Evolutionary conservation across 805 yeast genomes (phyloP), one percentile per base, ranked within the genome.

Genomic region (Yarrowia osloensis): DNA sequence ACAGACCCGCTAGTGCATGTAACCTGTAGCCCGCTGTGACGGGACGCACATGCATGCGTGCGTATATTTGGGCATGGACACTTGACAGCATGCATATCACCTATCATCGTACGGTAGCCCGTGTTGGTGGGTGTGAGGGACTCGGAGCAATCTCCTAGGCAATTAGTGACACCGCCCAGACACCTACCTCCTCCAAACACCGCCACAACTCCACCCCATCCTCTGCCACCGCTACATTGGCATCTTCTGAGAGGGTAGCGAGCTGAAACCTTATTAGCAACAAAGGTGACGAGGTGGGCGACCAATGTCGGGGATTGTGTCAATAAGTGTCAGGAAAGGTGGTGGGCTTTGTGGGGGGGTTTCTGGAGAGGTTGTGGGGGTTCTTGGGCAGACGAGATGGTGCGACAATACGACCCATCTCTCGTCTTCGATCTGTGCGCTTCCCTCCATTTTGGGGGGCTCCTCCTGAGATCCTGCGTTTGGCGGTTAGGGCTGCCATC

Each of bases 281-380:
- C 44, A 54, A 54, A 35, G 61, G 44, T 54, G 31, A 31, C 35
- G 24, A 24, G 61, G 61, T 54, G 61, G 61, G 61, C 61, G 33
- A 54, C 31, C 19, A 33, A 5, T 28, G 24, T 28, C n/a, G 55
- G 37, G 29, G 54, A n/a, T 46, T 46, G 21, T 17, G 31, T 26
- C 46, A 40, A 24, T 33, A 11, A 6, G 31, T 28, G 31, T 11
- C 35, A 31, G 35, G 35, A 7, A 13, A 3, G 35, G 6, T 31
- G 9, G 35, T 31, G 19, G 39, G n/a, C 35, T 15, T 4, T 35
- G n/a, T 35, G 8, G 3, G 39, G 39, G 8, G 39, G n/a, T n/a
- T n/a, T n/a, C n/a, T n/a, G n/a, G n/a, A n/a, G n/a, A n/a, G n/a
- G n/a, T n/a, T n/a, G n/a, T n/a, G n/a, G n/a, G n/a, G n/a, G n/a